Percentiles rank a stretch among this genome's conserved stretches.
phyloP scores from a whole-genome alignment of 108 stramenopile genomes.

The Aurantiochytrium sp. region DNA sequence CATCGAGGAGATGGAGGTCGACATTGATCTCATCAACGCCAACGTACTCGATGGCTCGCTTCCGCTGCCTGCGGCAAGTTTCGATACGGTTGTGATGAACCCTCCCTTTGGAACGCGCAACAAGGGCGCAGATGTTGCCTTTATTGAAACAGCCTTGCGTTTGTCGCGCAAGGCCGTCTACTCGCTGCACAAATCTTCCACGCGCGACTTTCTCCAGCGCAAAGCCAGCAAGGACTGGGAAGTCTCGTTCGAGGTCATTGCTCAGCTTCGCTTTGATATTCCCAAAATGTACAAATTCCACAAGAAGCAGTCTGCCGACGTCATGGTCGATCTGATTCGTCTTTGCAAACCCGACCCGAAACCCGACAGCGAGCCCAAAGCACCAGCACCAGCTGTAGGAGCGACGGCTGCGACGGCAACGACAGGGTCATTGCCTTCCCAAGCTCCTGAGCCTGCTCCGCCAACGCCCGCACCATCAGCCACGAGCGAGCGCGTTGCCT shows the following conservation, averaged over 20 bases:
- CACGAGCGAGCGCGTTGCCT: too few relatives aligned
- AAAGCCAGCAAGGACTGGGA: slow-evolving; percentile 60
- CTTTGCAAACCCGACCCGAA: slow-evolving; percentile 19
- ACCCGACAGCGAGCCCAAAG: not conserved
- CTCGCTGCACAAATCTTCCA: slow-evolving; percentile 86
- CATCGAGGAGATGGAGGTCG: slow-evolving; percentile 18
- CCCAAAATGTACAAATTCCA: slow-evolving; percentile 85
- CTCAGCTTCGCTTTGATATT: slow-evolving; percentile 86
- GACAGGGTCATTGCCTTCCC: not conserved
- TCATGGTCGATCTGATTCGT: slow-evolving; percentile 83
- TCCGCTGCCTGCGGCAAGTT: not conserved
- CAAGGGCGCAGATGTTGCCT: slow-evolving; percentile 32
- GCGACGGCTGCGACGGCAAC: not conserved
- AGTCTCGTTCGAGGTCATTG: slow-evolving; percentile 58
- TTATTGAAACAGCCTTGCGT: slow-evolving; percentile 44
- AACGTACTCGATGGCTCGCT: slow-evolving; percentile 18
- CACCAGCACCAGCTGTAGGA: not conserved
- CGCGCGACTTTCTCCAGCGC: slow-evolving; percentile 56
- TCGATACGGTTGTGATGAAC: slow-evolving; percentile 51
- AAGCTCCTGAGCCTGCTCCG: too few relatives aligned
- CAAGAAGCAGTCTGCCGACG: slow-evolving; percentile 67
- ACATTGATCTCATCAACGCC: slow-evolving; percentile 28
- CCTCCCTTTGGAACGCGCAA: slow-evolving; percentile 50
- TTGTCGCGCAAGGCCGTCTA: slow-evolving; percentile 73
- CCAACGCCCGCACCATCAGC: too few relatives aligned